Percentiles rank a stretch among this genome's conserved stretches.
These are phyloP conservation scores for Mycena amicta DNA, from an alignment of 768 basidiomycete species.

Conservation along the genomic window DNA sequence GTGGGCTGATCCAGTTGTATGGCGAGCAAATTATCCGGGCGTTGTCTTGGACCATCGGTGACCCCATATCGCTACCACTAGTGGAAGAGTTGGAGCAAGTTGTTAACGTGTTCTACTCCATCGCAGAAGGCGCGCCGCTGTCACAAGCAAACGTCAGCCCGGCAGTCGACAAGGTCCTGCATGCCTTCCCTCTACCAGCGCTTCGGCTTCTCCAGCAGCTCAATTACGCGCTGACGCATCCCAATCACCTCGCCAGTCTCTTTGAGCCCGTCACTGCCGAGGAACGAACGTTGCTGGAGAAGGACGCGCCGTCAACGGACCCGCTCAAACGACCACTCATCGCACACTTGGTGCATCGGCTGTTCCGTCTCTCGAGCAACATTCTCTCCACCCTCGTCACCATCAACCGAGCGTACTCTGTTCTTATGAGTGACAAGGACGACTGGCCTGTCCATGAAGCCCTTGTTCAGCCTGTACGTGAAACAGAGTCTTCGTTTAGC, in stretches of 20 bases:
- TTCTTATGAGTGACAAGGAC: conserved; percentile 63
- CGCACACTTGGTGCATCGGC: conserved; percentile 67
- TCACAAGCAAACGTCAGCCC: conserved; percentile 46
- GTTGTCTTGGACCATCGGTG: conserved; percentile 81
- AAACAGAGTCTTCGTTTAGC: neutral
- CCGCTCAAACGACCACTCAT: conserved; percentile 71
- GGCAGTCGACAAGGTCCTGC: conserved; percentile 64
- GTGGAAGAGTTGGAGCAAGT: conserved; percentile 85
- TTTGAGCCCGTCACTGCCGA: conserved; percentile 80
- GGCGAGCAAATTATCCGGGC: conserved; percentile 78
- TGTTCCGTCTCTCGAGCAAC: conserved; percentile 72
- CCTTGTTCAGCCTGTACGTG: conserved; percentile 71
- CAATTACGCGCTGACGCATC: conserved; percentile 89
- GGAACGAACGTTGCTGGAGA: conserved; percentile 70
- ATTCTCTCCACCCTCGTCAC: conserved; percentile 70
- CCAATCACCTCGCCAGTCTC: conserved; percentile 81
- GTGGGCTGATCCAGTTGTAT: conserved; percentile 84
- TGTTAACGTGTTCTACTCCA: conserved; percentile 74
- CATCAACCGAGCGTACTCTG: conserved; percentile 68
- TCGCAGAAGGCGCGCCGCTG: conserved; percentile 59
- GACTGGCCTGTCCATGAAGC: conserved; percentile 75
- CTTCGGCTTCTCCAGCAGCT: conserved; percentile 81
- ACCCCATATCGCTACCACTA: conserved; percentile 72
- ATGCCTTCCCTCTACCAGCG: conserved; percentile 67
- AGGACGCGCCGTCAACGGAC: conserved; percentile 63